Evolutionary conservation across 768 basidiomycete species (phyloP), one percentile per base, ranked within the genome.

Genomic region (Phallus indusiatus): DNA sequence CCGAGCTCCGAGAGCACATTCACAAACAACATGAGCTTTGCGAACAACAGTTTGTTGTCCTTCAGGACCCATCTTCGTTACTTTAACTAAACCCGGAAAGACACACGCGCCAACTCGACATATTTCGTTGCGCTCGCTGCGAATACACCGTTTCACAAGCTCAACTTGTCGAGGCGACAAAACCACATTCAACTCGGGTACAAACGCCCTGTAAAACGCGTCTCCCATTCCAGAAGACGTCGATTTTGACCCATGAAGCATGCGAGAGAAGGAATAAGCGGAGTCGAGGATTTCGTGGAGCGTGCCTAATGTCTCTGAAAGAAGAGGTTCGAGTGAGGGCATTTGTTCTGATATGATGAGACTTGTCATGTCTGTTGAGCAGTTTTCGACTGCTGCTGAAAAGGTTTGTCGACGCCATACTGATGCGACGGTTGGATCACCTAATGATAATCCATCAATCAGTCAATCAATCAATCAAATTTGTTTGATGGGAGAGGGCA

Each of bases 331-430:
- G 56, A 92, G 79, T 28, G 79, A 73, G 6, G 88, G 86, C 51
- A 92, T 79, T 62, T 86, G 81, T 61, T 92, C 91, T 18, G 73
- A 69, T 49, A 94, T 76, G 67, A 92, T 85, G 68, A 72, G 77
- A 28, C 77, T 65, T 0, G 82, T 77, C 79, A 90, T 86, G 54
- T 86, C 84, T 6, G 83, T 80, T 0, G 88, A 84, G 70, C 84
- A 86, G 0, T 78, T 69, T 35, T 91, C 88, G 55, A 94, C 86
- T 4, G 90, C 89, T 0, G 90, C 90, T 11, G 87, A 85, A 72
- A 91, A 92, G 2, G 90, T 93, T 68, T 94, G 90, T 11, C 90
- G 81, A 21, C 91, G 82, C 91, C 91, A 94, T 18, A 94, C 90
- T 46, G 82, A 80, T 0, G 91, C 91, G n/a, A 94, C 89, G 4